phyloP scores from a whole-genome alignment of 2,329 filamentous ascomycete species.

The Penicillium sp. region DNA sequence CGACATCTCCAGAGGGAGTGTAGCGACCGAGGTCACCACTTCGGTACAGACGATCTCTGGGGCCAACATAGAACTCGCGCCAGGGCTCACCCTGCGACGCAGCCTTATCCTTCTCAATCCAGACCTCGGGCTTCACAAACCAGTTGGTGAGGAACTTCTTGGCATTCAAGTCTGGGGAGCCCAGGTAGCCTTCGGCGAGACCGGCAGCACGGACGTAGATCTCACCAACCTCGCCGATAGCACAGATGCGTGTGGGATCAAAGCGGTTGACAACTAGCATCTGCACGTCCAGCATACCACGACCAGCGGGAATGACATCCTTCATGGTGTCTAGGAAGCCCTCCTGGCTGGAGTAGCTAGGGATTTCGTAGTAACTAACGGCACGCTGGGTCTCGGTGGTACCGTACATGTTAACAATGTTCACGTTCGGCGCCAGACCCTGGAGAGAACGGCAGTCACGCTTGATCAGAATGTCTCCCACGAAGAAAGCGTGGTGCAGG shows the following conservation, averaged over 20 bases:
- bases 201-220: conserved; percentile 78
- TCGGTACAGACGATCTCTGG: conserved; percentile 78
- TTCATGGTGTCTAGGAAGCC: conserved; percentile 60
- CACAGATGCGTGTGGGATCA: conserved; percentile 65
- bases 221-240: conserved; percentile 76
- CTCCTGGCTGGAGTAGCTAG: conserved; percentile 60
- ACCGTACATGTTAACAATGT: conserved; percentile 82
- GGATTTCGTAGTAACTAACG: conserved; percentile 78
- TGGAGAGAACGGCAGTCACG: conserved; percentile 75
- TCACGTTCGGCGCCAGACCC: conserved; percentile 66
- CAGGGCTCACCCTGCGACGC: conserved; percentile 61
- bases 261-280: conserved; percentile 73
- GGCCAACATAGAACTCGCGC: conserved; percentile 73
- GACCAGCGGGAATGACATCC: conserved; percentile 76
- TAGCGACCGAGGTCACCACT: conserved; percentile 83
- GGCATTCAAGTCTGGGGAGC: conserved; percentile 57
- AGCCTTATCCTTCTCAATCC: conserved; percentile 61
- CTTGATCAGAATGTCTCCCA: conserved; percentile 84
- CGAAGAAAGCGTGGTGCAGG: conserved; percentile 79
- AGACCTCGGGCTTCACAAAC: conserved; percentile 72
- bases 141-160: conserved; percentile 80
- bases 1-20: conserved; percentile 64
- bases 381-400: conserved; percentile 79
- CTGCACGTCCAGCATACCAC: conserved; percentile 85
- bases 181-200: conserved; percentile 75